A percentile compares a stretch with the other conserved stretches of the same genome.
These are phyloP conservation scores for Saccharomycopsis sp. DNA, from an alignment of 805 yeast genomes.

Conservation along the genomic window DNA sequence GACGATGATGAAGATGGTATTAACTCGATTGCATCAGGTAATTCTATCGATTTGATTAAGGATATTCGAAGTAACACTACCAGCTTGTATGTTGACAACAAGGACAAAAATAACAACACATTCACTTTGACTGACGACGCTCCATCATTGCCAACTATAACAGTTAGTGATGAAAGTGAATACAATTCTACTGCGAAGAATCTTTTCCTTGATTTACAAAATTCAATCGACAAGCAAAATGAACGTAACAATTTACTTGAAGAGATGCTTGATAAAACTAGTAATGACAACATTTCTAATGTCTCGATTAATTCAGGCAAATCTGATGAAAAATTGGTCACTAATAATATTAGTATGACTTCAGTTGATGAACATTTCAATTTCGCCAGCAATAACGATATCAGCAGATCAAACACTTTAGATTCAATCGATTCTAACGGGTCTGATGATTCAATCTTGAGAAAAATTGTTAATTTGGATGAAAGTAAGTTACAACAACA, in stretches of 20 bases:
- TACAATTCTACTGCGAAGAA: not conserved
- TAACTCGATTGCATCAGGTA: not conserved
- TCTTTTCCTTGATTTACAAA: not conserved
- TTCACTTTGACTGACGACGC: not conserved
- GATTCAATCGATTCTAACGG: constrained; percentile 11
- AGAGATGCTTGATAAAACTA: constrained; percentile 3
- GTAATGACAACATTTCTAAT: not conserved
- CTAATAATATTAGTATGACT: not conserved
- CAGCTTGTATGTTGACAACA: not conserved
- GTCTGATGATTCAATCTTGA: constrained; percentile 12
- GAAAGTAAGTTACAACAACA: constrained; percentile 1
- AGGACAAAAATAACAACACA: not conserved
- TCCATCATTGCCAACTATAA: constrained; percentile 14
- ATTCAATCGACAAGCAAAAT: not conserved
- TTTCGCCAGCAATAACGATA: not conserved
- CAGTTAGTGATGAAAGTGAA: constrained; percentile 1
- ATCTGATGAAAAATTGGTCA: too few species aligned
- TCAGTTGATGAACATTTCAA: constrained; percentile 4
- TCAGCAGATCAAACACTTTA: constrained; percentile 11
- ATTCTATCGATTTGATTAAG: constrained; percentile 10
- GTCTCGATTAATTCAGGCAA: not conserved
- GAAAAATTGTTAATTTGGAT: constrained; percentile 16
- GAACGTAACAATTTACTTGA: not conserved
- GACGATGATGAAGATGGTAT: not conserved
- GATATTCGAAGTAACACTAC: constrained; percentile 6